Evolutionary conservation across 78 protist species (phyloP).

Genomic region (Isochrysis galbana): DNA sequence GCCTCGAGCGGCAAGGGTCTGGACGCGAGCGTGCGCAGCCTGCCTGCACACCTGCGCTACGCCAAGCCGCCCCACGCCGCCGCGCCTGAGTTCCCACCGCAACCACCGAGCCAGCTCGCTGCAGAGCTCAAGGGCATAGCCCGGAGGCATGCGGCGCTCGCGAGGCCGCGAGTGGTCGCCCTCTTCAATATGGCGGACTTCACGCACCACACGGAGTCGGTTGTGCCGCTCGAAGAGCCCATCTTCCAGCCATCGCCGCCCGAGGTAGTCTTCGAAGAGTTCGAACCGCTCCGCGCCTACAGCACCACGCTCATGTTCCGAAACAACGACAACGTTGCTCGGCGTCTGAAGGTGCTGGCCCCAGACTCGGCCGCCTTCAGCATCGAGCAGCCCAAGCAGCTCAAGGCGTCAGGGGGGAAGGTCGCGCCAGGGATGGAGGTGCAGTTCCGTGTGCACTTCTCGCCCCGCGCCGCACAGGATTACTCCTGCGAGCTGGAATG

Average conservation of each 20-base stretch:
- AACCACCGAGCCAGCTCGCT: background rate
- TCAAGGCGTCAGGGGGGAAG: constrained; percentile 1
- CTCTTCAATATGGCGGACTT: constrained; percentile 40
- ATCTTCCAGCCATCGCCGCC: constrained; percentile 67
- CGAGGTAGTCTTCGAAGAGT: constrained; percentile 34
- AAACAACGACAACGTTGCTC: constrained; percentile 53
- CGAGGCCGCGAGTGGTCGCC: background rate
- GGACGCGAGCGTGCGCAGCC: too few species aligned
- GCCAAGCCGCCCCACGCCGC: background rate
- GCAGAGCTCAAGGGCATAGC: background rate
- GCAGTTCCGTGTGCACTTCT: constrained; percentile 28
- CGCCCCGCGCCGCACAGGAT: constrained; percentile 50
- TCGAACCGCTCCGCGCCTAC: constrained; percentile 33
- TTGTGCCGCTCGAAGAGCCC: constrained; percentile 54
- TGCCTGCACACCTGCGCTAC: background rate
- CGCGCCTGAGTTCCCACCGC: background rate
- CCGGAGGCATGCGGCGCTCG: background rate
- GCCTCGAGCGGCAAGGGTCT: too few species aligned
- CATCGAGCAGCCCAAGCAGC: background rate
- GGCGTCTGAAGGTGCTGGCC: constrained; percentile 46
- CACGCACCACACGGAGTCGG: constrained; percentile 9
- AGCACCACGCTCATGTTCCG: constrained; percentile 34
- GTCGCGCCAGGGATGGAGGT: constrained; percentile 66
- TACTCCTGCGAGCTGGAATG: constrained; percentile 51
- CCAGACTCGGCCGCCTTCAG: constrained; percentile 45